Conservation (phyloP, 371 early-diverging fungal genomes). For the Mucor indicus region DNA sequence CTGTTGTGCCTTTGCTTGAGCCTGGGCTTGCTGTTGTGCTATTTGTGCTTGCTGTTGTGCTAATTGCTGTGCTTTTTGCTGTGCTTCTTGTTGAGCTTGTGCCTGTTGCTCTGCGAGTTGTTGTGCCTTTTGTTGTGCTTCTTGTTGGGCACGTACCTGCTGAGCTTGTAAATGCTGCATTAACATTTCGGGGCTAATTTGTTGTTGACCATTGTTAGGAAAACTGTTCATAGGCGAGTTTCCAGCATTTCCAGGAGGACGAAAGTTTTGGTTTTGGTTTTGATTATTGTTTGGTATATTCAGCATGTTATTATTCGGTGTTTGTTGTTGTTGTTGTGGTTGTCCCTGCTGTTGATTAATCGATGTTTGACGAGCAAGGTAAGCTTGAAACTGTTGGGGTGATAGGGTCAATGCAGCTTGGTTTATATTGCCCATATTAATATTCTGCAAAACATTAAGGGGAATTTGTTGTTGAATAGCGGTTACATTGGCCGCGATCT, state of each 20-base stretch:
- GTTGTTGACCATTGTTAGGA: slow-evolving; percentile 16
- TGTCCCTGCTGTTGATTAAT: slow-evolving; percentile 17
- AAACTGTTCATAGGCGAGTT: slow-evolving; percentile 18
- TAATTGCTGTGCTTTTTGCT: slow-evolving; percentile 18
- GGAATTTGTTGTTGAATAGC: slow-evolving; percentile 19
- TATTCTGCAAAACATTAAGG: slow-evolving; percentile 22
- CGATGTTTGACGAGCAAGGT: slow-evolving; percentile 27
- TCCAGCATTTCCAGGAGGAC: slow-evolving; percentile 15
- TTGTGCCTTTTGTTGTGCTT: slow-evolving; percentile 12
- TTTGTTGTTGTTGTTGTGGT: slow-evolving; percentile 11
- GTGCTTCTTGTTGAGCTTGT: slow-evolving; percentile 9
- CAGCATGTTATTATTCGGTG: slow-evolving; percentile 3
- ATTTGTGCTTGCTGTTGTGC: slow-evolving; percentile 17
- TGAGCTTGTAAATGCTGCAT: slow-evolving; percentile 26
- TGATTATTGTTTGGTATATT: slow-evolving; percentile 5
- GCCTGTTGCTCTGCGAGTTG: slow-evolving; percentile 6
- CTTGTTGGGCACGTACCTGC: slow-evolving; percentile 12
- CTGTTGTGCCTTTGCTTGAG: too few species aligned
- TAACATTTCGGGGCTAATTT: slow-evolving; percentile 15
- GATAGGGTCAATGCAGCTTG: slow-evolving; percentile 20
- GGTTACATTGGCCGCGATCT: slow-evolving; percentile 2
- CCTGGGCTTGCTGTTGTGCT: slow-evolving; percentile 13
- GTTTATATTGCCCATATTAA: slow-evolving; percentile 18
- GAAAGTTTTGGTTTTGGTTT: slow-evolving; percentile 10
- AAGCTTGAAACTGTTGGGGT: slow-evolving; percentile 32